Evolutionary conservation across 176 grass and related monocot species (phyloP), one percentile per base, ranked within the genome.

Genomic region (Oryza meridionalis): DNA sequence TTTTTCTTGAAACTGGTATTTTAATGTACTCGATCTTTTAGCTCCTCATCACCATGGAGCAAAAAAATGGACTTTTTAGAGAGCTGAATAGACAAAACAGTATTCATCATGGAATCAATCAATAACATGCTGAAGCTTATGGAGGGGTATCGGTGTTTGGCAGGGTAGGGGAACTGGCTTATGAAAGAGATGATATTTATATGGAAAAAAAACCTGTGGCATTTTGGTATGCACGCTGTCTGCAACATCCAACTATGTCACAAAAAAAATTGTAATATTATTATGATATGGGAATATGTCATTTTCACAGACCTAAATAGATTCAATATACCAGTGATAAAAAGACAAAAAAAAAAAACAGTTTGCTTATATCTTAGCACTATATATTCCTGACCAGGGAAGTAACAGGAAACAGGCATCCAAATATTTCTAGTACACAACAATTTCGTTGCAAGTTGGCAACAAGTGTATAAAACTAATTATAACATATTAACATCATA

Each of bases 341-440:
- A 49, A 49, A 49, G 12, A 49, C 11, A 47, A 47, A 35, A 31
- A 6, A n/a, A 6, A 15, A 49, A 49, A 49, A 5, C 35, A 49
- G 13, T 14, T 11, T 49, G 11, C 3, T 49, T 14, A 14, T 0
- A 49, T 14, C 3, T 49, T 3, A 4, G 13, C 11, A 5, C 46
- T 4, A 1, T 49, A 14, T 14, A 14, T 49, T 14, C 13, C 13
- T 14, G 13, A 49, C 46, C 46, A 49, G 46, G 46, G 46, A 75
- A 69, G 13, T 59, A 83, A 70, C 31, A 88, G 32, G 73, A 66
- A 78, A 24, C 55, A 55, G 78, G 32, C 67, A 78, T 50, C 61
- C 45, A 67, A 69, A 88, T 17, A 17, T 73, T 73, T 73, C 55
- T 33, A 43, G 65, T 88, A 72, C 47, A 43, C 4, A 69, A 49